A percentile compares a stretch with the other conserved stretches of the same genome.
These are phyloP conservation scores for Excoecaria cochinchinensis DNA, from an alignment of 345 rosid genomes.

Conservation along the genomic window DNA sequence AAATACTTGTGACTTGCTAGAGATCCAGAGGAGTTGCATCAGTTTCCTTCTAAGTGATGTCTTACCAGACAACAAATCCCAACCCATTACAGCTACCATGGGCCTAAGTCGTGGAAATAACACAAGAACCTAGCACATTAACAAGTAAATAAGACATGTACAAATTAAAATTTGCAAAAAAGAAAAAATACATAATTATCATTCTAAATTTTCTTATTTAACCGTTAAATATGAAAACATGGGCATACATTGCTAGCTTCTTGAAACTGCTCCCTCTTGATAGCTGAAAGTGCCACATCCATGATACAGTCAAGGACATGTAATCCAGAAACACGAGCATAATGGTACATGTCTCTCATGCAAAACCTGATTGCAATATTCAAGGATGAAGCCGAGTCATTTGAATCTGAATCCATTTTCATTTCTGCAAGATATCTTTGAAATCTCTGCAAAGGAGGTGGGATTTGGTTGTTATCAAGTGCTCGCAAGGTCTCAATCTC, in stretches of 20 bases:
- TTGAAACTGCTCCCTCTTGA: constrained; percentile 70
- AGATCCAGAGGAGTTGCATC: constrained; percentile 80
- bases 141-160: constrained; percentile 22
- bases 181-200: not conserved
- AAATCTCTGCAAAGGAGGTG: constrained; percentile 64
- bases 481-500: constrained; percentile 53
- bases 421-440: constrained; percentile 47
- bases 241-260: constrained; percentile 83
- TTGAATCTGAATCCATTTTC: constrained; percentile 37
- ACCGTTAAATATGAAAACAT: constrained; percentile 19
- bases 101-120: constrained; percentile 81
- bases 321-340: constrained; percentile 79
- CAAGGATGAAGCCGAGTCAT: constrained; percentile 40
- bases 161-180: constrained; percentile 1
- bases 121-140: constrained; percentile 54
- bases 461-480: constrained; percentile 53
- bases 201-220: constrained; percentile 16
- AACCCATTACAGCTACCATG: constrained; percentile 88
- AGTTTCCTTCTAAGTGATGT: constrained; percentile 64
- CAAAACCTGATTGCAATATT: constrained; percentile 51
- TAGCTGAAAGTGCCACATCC: constrained; percentile 64
- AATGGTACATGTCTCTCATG: constrained; percentile 81
- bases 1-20: constrained; percentile 53
- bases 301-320: constrained; percentile 83
- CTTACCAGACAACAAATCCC: constrained; percentile 88